Base-by-base conservation (phyloP, 306 rosid genomes). In the Adenanthera pavonina region DNA sequence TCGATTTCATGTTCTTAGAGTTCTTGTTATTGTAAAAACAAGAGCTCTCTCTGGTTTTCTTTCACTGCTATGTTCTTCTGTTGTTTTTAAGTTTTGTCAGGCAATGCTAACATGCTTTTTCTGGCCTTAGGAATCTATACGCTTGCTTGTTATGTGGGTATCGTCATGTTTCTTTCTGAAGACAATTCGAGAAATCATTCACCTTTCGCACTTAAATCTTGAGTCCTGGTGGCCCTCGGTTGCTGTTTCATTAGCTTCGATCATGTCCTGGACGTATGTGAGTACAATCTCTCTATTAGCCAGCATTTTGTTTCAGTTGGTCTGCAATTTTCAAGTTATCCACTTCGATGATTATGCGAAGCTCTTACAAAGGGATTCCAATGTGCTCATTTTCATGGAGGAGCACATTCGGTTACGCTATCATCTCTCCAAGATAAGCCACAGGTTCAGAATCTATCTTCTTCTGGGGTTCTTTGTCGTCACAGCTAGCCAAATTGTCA, bases 391-490 rank as follows among this genome's bases (percentile, higher is more conserved):
- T 64, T 84, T 89, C 76, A 81, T 91, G 85, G 94, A 93, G 88
- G 94, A 93, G 85, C 98, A 93, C 80, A 83, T 86, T 67, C 92
- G 94, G 11, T 76, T 93, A 73, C 91, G 94, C 78, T 86, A 89
- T 77, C 87, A 91, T 81, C 97, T 93, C 84, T 91, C 93, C 75
- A 93, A 89, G 86, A 91, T 90, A 78, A 93, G 98, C 86, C 98
- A 93, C 81, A 88, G 93, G 83, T 93, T 93, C 84, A 88, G 93
- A 77, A 90, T 93, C 77, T 93, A 82, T 85, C 97, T 93, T 54
- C 87, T 91, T 79, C 87, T 93, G 44, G 88, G 84, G 82, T 90
- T 93, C 85, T 20, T 91, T 41, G 91, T 86, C 69, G 98, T 93
- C 81, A 91, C 97, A 2, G 78, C 88, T 33, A 91, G 94, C 84